Conservation (phyloP, 257 asterid species). For the Schizonepeta tenuifolia region DNA sequence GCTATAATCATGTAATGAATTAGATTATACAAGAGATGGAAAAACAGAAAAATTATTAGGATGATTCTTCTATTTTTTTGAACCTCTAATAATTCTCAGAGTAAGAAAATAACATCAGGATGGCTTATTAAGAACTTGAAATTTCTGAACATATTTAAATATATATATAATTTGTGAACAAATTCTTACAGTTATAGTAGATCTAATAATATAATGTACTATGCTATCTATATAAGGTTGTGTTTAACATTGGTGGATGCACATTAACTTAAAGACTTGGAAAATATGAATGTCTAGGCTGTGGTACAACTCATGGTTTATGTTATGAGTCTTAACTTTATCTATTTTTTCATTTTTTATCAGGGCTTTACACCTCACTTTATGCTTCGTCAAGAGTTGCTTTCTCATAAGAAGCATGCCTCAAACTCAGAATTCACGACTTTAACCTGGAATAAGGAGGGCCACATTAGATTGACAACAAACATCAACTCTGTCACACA, state of each 20-base stretch:
- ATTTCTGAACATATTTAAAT: neutral
- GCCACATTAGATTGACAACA: neutral
- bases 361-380: neutral
- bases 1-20: neutral
- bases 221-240: neutral
- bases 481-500: neutral
- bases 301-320: neutral
- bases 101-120: neutral
- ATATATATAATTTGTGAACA: neutral
- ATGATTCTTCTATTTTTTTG: neutral
- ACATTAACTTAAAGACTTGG: neutral
- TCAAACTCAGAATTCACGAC: neutral
- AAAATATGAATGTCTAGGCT: neutral
- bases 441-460: neutral
- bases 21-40: neutral
- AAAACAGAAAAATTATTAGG: neutral
- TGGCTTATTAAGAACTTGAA: neutral
- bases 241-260: neutral
- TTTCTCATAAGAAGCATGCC: neutral
- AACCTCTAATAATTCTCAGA: neutral
- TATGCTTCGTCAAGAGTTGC: neutral
- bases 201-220: neutral
- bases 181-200: neutral
- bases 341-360: neutral
- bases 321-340: neutral